Conservation (phyloP, 2,329 filamentous ascomycete genomes). For the Hypoxylon sp. region DNA sequence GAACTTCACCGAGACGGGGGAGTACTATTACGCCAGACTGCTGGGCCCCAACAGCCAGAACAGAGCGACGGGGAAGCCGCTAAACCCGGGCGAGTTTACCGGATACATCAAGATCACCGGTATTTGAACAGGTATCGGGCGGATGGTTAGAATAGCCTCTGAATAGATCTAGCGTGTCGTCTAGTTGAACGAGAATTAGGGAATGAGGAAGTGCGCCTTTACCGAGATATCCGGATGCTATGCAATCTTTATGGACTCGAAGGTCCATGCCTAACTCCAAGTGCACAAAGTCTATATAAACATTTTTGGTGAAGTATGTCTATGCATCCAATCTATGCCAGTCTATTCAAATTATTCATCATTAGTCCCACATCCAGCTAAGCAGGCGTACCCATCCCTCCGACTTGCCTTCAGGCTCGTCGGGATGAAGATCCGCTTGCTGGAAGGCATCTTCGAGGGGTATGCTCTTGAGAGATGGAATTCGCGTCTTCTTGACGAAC, state of each 20-base stretch:
- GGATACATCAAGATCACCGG: conserved; percentile 40
- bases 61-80: conserved; percentile 38
- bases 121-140: conserved; percentile 7
- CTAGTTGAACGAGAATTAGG: too few relatives aligned
- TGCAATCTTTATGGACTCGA: neutral
- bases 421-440: conserved; percentile 56
- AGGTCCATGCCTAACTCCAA: too few relatives aligned
- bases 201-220: neutral
- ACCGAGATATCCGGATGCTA: neutral
- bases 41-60: conserved; percentile 42
- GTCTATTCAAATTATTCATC: neutral
- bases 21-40: conserved; percentile 43
- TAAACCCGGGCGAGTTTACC: conserved; percentile 41
- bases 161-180: too few relatives aligned
- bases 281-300: neutral
- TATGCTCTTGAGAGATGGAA: conserved; percentile 64
- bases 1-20: conserved; percentile 40
- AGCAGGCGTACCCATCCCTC: conserved; percentile 49
- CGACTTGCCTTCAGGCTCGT: conserved; percentile 49
- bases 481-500: conserved; percentile 70
- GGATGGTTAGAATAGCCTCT: neutral
- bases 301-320: neutral
- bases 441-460: conserved; percentile 65
- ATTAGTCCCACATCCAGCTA: conserved; percentile 55
- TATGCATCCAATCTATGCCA: conserved; percentile 2